phyloP scores from a whole-genome alignment of 306 rosid genomes.

The Begonia fuchsioides region DNA sequence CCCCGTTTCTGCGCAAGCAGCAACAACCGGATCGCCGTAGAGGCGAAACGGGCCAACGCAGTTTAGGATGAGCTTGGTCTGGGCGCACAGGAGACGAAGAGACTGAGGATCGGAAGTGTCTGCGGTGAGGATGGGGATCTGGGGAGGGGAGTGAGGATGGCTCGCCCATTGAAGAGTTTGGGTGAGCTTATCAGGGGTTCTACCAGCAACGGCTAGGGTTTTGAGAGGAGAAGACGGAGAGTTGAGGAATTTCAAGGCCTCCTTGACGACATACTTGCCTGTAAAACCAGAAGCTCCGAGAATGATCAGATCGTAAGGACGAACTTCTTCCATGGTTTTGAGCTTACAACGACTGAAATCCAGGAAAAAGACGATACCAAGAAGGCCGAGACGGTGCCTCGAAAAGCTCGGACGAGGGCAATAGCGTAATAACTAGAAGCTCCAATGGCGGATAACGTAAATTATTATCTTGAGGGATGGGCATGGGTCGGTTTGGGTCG shows the following conservation, averaged over 20 bases:
- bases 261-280: conserved; percentile 57
- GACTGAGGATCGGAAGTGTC: conserved; percentile 46
- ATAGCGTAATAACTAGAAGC: no score
- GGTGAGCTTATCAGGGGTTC: conserved; percentile 36
- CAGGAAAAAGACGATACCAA: no score
- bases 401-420: no score
- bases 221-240: conserved; percentile 38
- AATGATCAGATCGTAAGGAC: conserved; percentile 44
- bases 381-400: no score
- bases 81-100: conserved; percentile 42
- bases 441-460: no score
- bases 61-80: conserved; percentile 59
- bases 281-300: conserved; percentile 92
- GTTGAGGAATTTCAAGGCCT: conserved; percentile 56
- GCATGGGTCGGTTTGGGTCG: no score
- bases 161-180: conserved; percentile 62
- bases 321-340: conserved; percentile 14
- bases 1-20: conserved; percentile 54
- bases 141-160: conserved; percentile 37
- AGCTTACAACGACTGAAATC: no score
- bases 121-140: conserved; percentile 39
- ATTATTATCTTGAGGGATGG: no score
- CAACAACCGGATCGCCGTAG: conserved; percentile 62
- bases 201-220: conserved; percentile 69
- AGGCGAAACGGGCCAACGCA: conserved; percentile 91